Evolutionary conservation across 345 rosid species (phyloP), one percentile per base, ranked within the genome.

Genomic region (Alliaria petiolata): DNA sequence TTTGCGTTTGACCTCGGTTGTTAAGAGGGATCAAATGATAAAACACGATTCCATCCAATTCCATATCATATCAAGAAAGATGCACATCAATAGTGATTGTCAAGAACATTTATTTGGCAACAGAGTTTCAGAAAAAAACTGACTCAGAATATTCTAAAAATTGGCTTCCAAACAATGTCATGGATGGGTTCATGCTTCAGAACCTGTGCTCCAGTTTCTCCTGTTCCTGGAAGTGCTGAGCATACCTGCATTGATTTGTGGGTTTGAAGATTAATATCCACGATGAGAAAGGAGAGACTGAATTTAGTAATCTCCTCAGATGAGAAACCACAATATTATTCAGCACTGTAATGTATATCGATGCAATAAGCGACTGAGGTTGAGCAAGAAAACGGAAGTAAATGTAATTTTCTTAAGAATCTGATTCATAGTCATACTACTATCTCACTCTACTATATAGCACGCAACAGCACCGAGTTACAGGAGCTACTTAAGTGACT

Each of bases 201-300:
- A 72, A 84, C 70, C 90, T 81, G 72, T 86, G 85, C 43, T 77
- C 81, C 64, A 84, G 40, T 75, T 86, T 86, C 86, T 86, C 88
- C 60, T 86, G 78, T 71, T 84, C 88, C 79, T 79, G 43, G 78
- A 45, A 84, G 15, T 76, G 25, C 71, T 82, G 84, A 62, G 77
- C 90, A 70, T 84, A 86, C 79, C 90, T 86, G 80, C 76, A 78
- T 15, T 77, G 76, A 74, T 42, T 78, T 19, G 12, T 20, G 19
- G 33, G 38, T 4, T 17, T 14, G 26, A 66, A 28, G 19, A 53
- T 19, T 54, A 14, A 25, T 54, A 14, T 25, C 35, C 11, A 28
- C 3, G 22, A 64, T 5, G 33, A 70, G 33, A 64, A 50, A 11
- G 4, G 31, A 13, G 50, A 45, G 50, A 34, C 15, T 10, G 33